Evolutionary conservation across 2,329 filamentous ascomycete genomes (phyloP), one percentile per base, ranked within the genome.

Genomic region (Didymella pomorum): DNA sequence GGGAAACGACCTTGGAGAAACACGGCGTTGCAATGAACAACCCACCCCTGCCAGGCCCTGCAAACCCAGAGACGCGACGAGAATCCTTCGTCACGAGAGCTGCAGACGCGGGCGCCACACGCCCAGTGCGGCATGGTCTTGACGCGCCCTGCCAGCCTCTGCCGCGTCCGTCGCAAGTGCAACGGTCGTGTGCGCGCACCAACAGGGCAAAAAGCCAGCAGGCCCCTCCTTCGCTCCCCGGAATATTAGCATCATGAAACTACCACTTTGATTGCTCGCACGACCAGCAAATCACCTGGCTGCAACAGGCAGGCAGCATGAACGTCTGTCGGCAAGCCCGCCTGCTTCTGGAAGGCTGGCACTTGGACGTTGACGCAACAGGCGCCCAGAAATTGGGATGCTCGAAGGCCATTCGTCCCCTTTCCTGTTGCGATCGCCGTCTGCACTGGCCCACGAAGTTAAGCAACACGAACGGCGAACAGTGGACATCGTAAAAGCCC

Each of bases 101-200:
- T 49, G 44, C 50, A 53, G 23, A 41, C 31, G 31, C 44, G 49
- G 49, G 16, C 43, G 48, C 42, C 35, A 14, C 33, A 43, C 23
- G 44, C 56, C 39, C 39, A 50, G 52, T 11, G 16, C 31, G 31
- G 56, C 21, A 25, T 58, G 26, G 41, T 46, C 23, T 25, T 33
- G 41, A 5, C 4, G 42, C 54, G 48, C 54, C 11, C 16, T 16
- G 48, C 54, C 54, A 57, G 54, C 48, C 54, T 57, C 54, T 57
- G 54, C 54, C 54, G 54, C 54, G 48, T 46, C 54, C 54, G 54
- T 46, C 18, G 29, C 39, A 56, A 44, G 37, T 44, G 52, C 54
- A 56, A 51, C 54, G 54, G 55, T 23, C 49, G 42, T 29, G 49
- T 48, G 55, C 37, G 35, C 52, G n/a, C n/a, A n/a, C n/a, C n/a